Evolutionary conservation across 306 rosid genomes (phyloP).

Genomic region (Quercus suber): DNA sequence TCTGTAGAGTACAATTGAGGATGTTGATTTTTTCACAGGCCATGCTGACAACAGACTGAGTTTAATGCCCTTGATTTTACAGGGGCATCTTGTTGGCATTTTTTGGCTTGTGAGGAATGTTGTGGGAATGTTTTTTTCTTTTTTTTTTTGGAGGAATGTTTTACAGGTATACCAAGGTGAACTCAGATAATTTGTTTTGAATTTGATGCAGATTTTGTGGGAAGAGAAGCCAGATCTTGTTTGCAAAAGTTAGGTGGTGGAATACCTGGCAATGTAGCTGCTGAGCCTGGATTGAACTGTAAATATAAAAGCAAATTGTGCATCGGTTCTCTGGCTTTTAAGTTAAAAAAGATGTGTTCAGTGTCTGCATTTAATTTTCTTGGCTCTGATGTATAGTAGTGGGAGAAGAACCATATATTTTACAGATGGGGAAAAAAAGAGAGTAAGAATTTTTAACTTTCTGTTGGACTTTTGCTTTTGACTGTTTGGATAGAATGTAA

Average conservation of each 20-base stretch:
- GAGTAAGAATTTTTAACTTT: neutral
- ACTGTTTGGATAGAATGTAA: neutral
- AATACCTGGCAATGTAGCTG: neutral
- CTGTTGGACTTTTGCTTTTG: neutral
- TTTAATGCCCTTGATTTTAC: neutral
- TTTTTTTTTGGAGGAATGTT: neutral
- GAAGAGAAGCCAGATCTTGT: conserved; percentile 12
- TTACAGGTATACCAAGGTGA: neutral
- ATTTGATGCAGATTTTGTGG: conserved; percentile 32
- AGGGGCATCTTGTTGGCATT: neutral
- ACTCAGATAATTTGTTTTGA: neutral
- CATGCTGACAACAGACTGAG: neutral
- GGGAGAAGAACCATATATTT: conserved; percentile 14
- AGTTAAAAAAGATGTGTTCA: conserved; percentile 21
- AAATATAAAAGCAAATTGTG: conserved; percentile 27
- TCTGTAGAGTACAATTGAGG: neutral
- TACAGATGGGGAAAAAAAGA: conserved; percentile 14
- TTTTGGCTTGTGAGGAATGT: neutral
- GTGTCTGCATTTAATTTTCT: conserved; percentile 7
- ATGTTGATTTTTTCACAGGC: neutral
- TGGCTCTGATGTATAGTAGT: conserved; percentile 28
- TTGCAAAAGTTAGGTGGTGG: neutral
- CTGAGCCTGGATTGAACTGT: conserved; percentile 36
- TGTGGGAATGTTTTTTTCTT: neutral
- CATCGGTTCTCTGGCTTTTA: neutral